Conservation (phyloP, 2,329 filamentous ascomycete genomes). For the Colletotrichum tanaceti region DNA sequence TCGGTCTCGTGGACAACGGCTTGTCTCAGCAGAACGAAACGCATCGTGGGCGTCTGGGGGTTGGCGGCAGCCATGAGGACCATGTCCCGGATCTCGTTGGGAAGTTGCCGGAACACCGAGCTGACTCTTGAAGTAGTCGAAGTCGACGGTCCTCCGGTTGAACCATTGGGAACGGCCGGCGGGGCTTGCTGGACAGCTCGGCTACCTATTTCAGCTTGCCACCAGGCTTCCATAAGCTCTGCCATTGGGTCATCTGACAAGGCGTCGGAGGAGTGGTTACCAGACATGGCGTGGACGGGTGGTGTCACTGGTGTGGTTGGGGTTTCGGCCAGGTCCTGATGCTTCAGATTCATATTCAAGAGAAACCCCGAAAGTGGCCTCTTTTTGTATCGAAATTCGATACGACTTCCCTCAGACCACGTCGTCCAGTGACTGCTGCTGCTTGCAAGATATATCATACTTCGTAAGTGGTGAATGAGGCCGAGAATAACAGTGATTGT, state of each 20-base stretch:
- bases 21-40: constrained; percentile 23
- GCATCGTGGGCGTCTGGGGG: neutral
- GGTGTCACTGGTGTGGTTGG: too few relatives aligned
- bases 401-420: fast-evolving
- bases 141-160: neutral
- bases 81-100: neutral
- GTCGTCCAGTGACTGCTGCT: neutral
- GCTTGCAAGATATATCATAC: neutral
- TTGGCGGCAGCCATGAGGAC: neutral
- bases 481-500: neutral
- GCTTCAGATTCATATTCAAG: neutral
- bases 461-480: too few relatives aligned
- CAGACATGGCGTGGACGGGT: neutral
- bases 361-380: neutral
- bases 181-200: too few relatives aligned
- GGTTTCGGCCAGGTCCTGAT: neutral
- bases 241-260: neutral
- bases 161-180: too few relatives aligned
- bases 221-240: neutral
- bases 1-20: neutral
- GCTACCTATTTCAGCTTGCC: neutral
- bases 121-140: too few relatives aligned
- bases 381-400: neutral
- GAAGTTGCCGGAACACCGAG: neutral
- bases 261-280: too few relatives aligned